Percentiles rank a stretch among this genome's conserved stretches.
Evolutionary conservation across 495 filamentous ascomycete species (phyloP).

Genomic region (Clohesyomyces aquaticus): DNA sequence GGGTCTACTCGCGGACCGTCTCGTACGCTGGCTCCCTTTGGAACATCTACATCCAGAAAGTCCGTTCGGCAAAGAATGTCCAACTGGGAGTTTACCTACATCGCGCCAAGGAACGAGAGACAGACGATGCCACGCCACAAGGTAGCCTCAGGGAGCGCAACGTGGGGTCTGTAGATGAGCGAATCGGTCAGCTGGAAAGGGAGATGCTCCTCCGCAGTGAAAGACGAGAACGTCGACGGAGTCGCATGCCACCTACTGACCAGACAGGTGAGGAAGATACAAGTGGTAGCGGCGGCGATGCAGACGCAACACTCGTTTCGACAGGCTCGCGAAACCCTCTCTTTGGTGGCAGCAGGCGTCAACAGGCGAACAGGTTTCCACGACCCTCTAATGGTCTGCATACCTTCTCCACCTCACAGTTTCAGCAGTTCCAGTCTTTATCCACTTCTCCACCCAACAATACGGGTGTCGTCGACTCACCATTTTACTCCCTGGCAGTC

Average conservation of each 20-base stretch:
- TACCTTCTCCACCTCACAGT: conserved; percentile 11
- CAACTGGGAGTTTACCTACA: conserved; percentile 66
- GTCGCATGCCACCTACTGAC: conserved; percentile 20
- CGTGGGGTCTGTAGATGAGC: conserved; percentile 52
- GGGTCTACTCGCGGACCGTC: conserved; percentile 64
- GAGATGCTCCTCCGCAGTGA: conserved; percentile 52
- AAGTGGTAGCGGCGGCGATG: conserved; percentile 50
- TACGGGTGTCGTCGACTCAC: conserved; percentile 22
- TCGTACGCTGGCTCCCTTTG: conserved; percentile 64
- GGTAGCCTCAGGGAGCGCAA: conserved; percentile 37
- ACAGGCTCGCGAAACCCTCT: conserved; percentile 26
- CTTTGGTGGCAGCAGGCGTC: conserved; percentile 9
- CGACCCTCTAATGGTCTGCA: not conserved
- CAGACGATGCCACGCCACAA: conserved; percentile 48
- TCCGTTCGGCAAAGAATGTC: conserved; percentile 56
- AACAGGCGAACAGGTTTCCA: not conserved
- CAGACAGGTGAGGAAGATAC: conserved; percentile 48
- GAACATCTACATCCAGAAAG: conserved; percentile 68
- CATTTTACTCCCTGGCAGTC: conserved; percentile 10
- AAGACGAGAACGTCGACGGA: conserved; percentile 44
- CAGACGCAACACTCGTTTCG: conserved; percentile 40
- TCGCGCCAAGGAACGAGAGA: conserved; percentile 61
- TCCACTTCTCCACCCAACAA: conserved; percentile 16
- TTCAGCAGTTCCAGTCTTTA: conserved; percentile 11
- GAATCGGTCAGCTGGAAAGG: conserved; percentile 55